Evolutionary conservation across 495 filamentous ascomycete species (phyloP).

Genomic region (Saxophila tyrrhenica): DNA sequence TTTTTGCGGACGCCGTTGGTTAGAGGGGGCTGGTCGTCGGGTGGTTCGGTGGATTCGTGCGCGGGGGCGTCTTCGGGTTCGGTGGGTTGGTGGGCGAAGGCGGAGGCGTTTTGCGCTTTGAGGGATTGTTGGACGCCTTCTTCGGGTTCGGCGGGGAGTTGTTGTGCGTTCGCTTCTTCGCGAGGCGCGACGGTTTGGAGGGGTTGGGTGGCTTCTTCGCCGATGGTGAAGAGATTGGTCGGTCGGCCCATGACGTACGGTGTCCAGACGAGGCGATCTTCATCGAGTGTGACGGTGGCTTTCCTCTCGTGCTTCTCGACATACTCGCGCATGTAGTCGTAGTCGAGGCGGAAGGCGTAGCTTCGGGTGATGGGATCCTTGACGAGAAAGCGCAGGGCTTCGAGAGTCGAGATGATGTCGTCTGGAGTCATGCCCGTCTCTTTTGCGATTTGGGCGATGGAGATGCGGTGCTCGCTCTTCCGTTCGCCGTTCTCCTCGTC

Average conservation of each 20-base stretch:
- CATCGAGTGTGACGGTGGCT: slow-evolving; percentile 73
- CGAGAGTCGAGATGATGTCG: slow-evolving; percentile 85
- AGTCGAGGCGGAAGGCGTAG: slow-evolving; percentile 81
- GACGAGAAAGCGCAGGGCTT: slow-evolving; percentile 77
- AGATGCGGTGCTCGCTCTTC: slow-evolving; percentile 50
- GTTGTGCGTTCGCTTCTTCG: slow-evolving; percentile 44
- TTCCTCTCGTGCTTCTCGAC: slow-evolving; percentile 79
- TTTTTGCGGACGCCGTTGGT: slow-evolving; percentile 2
- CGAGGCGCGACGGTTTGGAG: slow-evolving; percentile 79
- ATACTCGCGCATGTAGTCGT: slow-evolving; percentile 68
- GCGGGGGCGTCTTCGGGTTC: not conserved
- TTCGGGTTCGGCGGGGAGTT: slow-evolving; percentile 32
- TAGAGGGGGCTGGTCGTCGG: not conserved
- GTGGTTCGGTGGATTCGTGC: slow-evolving; percentile 8
- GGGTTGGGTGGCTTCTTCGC: slow-evolving; percentile 58
- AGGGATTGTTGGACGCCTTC: slow-evolving; percentile 28
- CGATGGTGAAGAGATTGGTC: slow-evolving; percentile 33
- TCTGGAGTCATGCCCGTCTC: slow-evolving; percentile 93
- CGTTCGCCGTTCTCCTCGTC: not conserved
- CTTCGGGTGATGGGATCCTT: slow-evolving; percentile 76
- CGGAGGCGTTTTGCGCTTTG: slow-evolving; percentile 4
- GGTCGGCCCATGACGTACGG: slow-evolving; percentile 90
- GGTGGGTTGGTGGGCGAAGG: slow-evolving; percentile 1
- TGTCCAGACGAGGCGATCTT: slow-evolving; percentile 80
- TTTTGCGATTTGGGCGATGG: slow-evolving; percentile 69